These are phyloP conservation scores for Phytophthora rubi DNA, from an alignment of 352 stramenopile genomes.

Conservation along the genomic window DNA sequence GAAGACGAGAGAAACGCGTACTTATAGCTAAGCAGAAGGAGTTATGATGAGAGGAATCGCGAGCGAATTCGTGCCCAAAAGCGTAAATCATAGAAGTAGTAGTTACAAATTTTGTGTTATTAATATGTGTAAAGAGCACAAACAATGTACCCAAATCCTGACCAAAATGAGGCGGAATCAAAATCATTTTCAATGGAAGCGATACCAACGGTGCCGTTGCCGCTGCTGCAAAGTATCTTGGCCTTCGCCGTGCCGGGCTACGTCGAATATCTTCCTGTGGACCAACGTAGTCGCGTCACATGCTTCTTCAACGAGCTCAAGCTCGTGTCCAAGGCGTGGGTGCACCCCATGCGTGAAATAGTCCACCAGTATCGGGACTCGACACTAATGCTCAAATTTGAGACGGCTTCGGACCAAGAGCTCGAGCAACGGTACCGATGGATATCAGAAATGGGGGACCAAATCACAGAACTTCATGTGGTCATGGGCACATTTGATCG, in stretches of 20 bases:
- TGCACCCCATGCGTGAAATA: conserved; percentile 29
- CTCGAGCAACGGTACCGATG: conserved; percentile 14
- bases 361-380: conserved; percentile 14
- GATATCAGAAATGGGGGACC: conserved; percentile 7
- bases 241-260: conserved; percentile 34
- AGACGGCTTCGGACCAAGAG: conserved; percentile 20
- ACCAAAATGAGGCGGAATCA: background rate
- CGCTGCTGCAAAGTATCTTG: conserved; percentile 38
- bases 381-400: conserved; percentile 29
- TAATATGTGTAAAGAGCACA: background rate
- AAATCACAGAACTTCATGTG: conserved; percentile 35
- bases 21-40: too few relatives aligned
- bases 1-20: too few relatives aligned
- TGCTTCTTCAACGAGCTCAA: conserved; percentile 24
- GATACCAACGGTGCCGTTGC: conserved; percentile 24
- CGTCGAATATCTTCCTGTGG: conserved; percentile 4
- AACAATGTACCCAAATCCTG: background rate
- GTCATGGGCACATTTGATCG: conserved; percentile 27
- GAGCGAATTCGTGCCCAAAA: too few relatives aligned
- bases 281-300: background rate
- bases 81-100: too few relatives aligned
- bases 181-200: conserved; percentile 9
- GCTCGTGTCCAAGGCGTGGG: conserved; percentile 37
- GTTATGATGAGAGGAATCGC: too few relatives aligned
- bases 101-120: too few relatives aligned